phyloP scores from a whole-genome alignment of 805 yeast species.

The Blastobotrys terrestris region DNA sequence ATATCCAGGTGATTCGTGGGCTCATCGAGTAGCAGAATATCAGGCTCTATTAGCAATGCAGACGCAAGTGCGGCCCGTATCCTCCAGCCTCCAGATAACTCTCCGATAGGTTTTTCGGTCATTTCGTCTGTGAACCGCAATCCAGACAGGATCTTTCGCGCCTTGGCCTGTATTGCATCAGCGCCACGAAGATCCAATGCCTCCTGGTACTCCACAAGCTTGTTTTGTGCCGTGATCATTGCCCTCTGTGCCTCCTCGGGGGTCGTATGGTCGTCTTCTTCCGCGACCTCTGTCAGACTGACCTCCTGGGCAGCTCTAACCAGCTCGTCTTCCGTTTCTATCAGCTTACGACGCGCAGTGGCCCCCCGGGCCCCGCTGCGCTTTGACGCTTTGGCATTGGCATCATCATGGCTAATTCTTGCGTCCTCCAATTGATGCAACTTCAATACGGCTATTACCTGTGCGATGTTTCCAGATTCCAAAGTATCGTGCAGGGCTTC shows the following conservation, averaged over 20 bases:
- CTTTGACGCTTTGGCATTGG: neutral
- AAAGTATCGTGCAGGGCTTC: neutral
- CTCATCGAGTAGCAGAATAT: slow-evolving; percentile 88
- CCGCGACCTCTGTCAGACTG: slow-evolving; percentile 84
- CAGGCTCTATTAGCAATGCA: slow-evolving; percentile 97
- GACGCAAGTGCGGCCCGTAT: slow-evolving; percentile 97
- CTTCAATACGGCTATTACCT: neutral
- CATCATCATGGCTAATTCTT: neutral
- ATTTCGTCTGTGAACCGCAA: slow-evolving; percentile 93
- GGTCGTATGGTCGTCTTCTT: slow-evolving; percentile 79
- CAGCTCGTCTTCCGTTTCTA: neutral
- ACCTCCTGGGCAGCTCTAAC: too few species aligned
- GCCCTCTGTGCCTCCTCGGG: slow-evolving; percentile 42
- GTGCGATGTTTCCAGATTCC: neutral
- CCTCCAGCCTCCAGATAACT: slow-evolving; percentile 98
- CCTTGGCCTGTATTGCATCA: slow-evolving; percentile 58
- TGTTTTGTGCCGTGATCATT: neutral
- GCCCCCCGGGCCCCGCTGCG: slow-evolving; percentile 5
- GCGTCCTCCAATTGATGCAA: neutral
- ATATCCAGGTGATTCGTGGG: slow-evolving; percentile 98
- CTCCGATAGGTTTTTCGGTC: slow-evolving; percentile 84
- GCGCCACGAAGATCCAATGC: slow-evolving; percentile 31
- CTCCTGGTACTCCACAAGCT: neutral
- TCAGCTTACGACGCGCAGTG: slow-evolving; percentile 1
- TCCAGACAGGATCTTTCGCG: slow-evolving; percentile 63